Base-by-base conservation (phyloP, 345 rosid genomes). In the Corchorus olitorius region DNA sequence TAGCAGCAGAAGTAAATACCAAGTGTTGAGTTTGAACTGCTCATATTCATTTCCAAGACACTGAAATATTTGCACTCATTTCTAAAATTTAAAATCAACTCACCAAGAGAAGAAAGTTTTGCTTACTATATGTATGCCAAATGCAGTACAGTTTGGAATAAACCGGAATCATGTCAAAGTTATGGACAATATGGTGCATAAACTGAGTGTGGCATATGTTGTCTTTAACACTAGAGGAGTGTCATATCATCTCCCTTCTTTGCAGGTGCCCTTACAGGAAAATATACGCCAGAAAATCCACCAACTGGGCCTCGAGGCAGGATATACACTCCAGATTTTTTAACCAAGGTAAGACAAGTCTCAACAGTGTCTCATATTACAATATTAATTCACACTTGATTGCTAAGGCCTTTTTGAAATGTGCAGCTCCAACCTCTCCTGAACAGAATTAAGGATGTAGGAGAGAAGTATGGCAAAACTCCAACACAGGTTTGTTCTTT, bases 181-280 rank as follows among this genome's bases (percentile, higher is more conserved):
- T 65, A 39, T 61, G 65, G 14, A 20, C 45, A 8, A 22, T 19
- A 9, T 22, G 7, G 22, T 54, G 60, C 45, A 6, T 34, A 65
- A 22, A 72, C 35, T 72, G 41, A 41, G 9, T 72, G 41, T 22
- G n/a, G 27, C 6, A 4, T 20, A 37, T 65, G 35, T 15, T 70
- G 10, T 78, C 60, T 68, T 62, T 65, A 48, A 58, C 63, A 27
- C 41, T 27, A 75, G 68, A 54, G 48, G 27, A 8, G 22, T 74
- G 13, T 2, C 49, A 58, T 65, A 54, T 61, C 19, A 49, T 70
- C 63, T 17, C 59, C 61, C 58, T 46, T 71, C 35, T 46, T 79
- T 75, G 76, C 86, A 96, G 97, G 98, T 75, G 92, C 85, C 80
- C 92, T 96, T 12, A 96, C 99, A 1, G 99, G 99, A 79, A 96